Percentiles rank a stretch among this genome's conserved stretches.
Evolutionary conservation across 768 basidiomycete species (phyloP).

Genomic region (Panaeolus cyanescens): DNA sequence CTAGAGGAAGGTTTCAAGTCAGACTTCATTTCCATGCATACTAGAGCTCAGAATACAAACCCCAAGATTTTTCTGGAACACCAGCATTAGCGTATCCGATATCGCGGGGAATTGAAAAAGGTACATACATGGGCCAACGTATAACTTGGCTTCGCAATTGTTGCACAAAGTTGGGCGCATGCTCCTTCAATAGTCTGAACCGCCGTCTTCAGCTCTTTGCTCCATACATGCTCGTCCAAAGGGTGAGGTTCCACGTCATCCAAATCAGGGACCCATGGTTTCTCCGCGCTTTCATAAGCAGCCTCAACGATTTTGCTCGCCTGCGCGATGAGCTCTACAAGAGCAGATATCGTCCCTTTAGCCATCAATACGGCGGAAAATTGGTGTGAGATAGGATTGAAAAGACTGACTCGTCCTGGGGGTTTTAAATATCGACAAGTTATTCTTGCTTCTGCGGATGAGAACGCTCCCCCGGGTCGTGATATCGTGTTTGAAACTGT

Average conservation of each 20-base stretch:
- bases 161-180: slow-evolving; percentile 25
- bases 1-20: slow-evolving; percentile 9
- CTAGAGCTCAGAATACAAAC: too few species aligned
- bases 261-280: slow-evolving; percentile 30
- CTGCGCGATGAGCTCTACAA: slow-evolving; percentile 8
- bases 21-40: too few species aligned
- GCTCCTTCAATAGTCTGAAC: slow-evolving; percentile 29
- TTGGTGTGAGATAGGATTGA: neutral
- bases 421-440: too few species aligned
- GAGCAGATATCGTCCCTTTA: slow-evolving; percentile 10
- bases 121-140: slow-evolving; percentile 25
- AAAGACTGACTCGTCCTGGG: too few species aligned
- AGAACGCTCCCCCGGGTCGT: too few species aligned
- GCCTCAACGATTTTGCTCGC: slow-evolving; percentile 9
- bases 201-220: slow-evolving; percentile 15
- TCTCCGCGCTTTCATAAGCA: slow-evolving; percentile 20
- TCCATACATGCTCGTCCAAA: slow-evolving; percentile 26
- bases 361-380: too few species aligned
- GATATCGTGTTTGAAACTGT: too few species aligned
- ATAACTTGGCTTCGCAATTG: slow-evolving; percentile 27
- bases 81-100: too few species aligned
- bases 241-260: slow-evolving; percentile 32
- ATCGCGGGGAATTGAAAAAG: neutral
- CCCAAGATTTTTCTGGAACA: too few species aligned
- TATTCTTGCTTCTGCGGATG: too few species aligned